Percentiles rank a stretch among this genome's conserved stretches.
These are phyloP conservation scores for Aspergillus ochraceus DNA, from an alignment of 2,329 filamentous ascomycete species.

Conservation along the genomic window DNA sequence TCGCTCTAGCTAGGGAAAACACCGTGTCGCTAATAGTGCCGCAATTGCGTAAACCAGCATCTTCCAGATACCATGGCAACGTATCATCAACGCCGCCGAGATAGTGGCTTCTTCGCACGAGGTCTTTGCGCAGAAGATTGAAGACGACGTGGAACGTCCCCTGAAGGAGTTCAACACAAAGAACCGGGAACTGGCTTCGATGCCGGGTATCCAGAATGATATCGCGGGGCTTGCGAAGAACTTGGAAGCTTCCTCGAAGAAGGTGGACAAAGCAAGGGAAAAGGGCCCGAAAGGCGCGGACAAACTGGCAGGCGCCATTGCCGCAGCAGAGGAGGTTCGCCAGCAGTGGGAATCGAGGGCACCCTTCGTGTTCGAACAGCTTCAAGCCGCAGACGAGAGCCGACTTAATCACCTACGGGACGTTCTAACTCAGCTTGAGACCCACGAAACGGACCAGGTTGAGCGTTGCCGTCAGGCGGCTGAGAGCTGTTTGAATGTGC, in stretches of 20 bases:
- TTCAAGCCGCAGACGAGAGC: constrained; percentile 87
- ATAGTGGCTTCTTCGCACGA: constrained; percentile 81
- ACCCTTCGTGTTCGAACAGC: constrained; percentile 88
- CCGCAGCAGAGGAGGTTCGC: constrained; percentile 73
- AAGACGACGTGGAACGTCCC: constrained; percentile 82
- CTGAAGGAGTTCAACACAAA: constrained; percentile 72
- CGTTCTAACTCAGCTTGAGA: constrained; percentile 87
- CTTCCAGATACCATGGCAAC: constrained; percentile 88
- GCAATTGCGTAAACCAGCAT: constrained; percentile 57
- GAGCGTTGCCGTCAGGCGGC: constrained; percentile 73
- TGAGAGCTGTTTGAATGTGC: constrained; percentile 75
- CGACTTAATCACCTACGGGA: constrained; percentile 88
- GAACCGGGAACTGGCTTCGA: constrained; percentile 74
- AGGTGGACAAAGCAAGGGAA: constrained; percentile 76
- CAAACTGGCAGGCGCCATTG: constrained; percentile 73
- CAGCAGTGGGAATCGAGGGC: constrained; percentile 92
- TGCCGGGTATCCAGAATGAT: constrained; percentile 79
- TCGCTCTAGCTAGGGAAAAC: too few species aligned
- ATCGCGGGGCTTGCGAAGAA: constrained; percentile 78
- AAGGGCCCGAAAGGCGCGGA: constrained; percentile 72
- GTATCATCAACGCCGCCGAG: constrained; percentile 77
- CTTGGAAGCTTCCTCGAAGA: constrained; percentile 79
- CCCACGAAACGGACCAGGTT: constrained; percentile 84
- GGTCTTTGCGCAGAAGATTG: constrained; percentile 75
- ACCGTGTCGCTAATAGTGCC: constrained; percentile 9